A percentile compares a stretch with the other conserved stretches of the same genome.
phyloP scores from a whole-genome alignment of 2,329 filamentous ascomycete species.

The Colletotrichum simmondsii region DNA sequence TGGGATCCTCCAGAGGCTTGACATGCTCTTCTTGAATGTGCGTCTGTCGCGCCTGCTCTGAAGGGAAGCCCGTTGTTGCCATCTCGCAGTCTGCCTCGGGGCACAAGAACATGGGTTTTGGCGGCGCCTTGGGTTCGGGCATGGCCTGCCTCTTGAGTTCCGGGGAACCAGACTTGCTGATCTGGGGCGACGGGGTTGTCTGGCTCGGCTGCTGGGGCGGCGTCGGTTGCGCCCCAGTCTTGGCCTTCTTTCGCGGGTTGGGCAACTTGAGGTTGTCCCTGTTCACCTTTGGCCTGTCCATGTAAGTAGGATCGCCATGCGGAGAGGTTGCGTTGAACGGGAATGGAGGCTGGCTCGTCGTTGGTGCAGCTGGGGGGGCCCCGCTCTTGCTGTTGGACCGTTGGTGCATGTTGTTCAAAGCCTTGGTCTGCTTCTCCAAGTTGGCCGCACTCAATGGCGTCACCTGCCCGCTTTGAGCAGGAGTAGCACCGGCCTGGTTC shows the following conservation, averaged over 20 bases:
- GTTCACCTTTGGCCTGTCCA: constrained; percentile 62
- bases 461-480: constrained; percentile 25
- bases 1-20: constrained; percentile 64
- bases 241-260: constrained; percentile 63
- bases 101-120: constrained; percentile 60
- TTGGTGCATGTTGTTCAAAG: constrained; percentile 58
- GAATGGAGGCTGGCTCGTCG: constrained; percentile 67
- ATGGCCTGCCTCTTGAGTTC: constrained; percentile 52
- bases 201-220: constrained; percentile 51
- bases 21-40: constrained; percentile 71
- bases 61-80: constrained; percentile 60
- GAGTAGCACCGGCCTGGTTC: constrained; percentile 36
- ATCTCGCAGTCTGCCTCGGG: constrained; percentile 66
- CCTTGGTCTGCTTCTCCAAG: constrained; percentile 63
- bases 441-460: constrained; percentile 58
- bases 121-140: constrained; percentile 39
- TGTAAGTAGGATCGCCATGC: constrained; percentile 68
- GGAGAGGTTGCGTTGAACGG: constrained; percentile 66
- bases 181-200: constrained; percentile 59
- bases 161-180: constrained; percentile 59
- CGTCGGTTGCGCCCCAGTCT: constrained; percentile 53
- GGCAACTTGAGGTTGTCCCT: constrained; percentile 66
- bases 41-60: constrained; percentile 62
- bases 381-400: constrained; percentile 56
- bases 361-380: constrained; percentile 66